These are phyloP conservation scores for Panicum virgatum DNA, from an alignment of 202 grass and related monocot genomes.

Conservation along the genomic window DNA sequence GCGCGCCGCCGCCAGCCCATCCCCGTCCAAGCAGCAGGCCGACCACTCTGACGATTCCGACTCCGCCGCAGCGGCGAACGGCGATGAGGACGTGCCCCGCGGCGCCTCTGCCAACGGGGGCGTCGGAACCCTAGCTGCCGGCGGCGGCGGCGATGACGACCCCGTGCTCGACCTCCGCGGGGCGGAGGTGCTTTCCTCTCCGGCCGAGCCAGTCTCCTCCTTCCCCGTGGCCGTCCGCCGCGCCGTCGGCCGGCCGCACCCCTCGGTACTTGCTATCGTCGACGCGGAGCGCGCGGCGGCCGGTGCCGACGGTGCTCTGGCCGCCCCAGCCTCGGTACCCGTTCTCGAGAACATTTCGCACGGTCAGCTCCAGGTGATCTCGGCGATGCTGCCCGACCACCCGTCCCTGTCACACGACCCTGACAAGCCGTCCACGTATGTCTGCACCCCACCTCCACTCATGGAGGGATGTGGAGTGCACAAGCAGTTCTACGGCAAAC, in stretches of 20 bases:
- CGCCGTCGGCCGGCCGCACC: conserved; percentile 64
- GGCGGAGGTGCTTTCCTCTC: conserved; percentile 63
- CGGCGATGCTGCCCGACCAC: conserved; percentile 73
- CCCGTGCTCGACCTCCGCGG: conserved; percentile 62
- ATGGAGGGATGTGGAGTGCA: conserved; percentile 83
- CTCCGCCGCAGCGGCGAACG: conserved; percentile 40
- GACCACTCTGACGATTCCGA: conserved; percentile 55
- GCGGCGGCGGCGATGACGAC: conserved; percentile 41
- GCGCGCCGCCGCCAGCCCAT: conserved; percentile 44
- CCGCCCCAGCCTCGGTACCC: not conserved
- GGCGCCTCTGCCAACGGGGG: conserved; percentile 45
- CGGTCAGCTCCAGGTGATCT: conserved; percentile 82
- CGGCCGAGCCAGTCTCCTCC: conserved; percentile 48
- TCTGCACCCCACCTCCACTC: conserved; percentile 71
- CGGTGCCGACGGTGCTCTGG: not conserved
- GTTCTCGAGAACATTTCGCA: conserved; percentile 92
- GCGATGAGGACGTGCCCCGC: conserved; percentile 39
- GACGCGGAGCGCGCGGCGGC: conserved; percentile 55
- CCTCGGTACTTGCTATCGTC: conserved; percentile 66
- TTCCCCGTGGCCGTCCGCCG: conserved; percentile 67
- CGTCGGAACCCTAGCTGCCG: conserved; percentile 33
- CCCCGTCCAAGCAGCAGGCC: conserved; percentile 38
- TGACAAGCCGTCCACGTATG: conserved; percentile 73
- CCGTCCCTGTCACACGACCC: conserved; percentile 57
- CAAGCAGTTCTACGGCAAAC: conserved; percentile 55